Percentiles rank a stretch among this genome's conserved stretches.
Conservation (phyloP, 768 basidiomycete genomes). For the Amanita inopinata region DNA sequence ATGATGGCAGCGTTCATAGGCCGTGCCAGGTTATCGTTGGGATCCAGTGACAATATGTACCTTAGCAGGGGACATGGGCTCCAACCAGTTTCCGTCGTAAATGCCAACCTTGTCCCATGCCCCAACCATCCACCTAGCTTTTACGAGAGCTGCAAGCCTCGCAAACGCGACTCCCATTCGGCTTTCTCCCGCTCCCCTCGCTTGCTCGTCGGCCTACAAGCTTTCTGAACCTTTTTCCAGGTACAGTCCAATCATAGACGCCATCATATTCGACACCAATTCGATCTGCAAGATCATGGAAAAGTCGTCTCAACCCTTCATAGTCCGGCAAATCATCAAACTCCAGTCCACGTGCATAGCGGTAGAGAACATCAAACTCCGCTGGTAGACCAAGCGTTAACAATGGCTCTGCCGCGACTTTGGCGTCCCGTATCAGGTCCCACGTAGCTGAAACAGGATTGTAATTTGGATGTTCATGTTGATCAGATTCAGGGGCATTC, state of each 20-base stretch:
- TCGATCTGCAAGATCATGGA: conserved; percentile 47
- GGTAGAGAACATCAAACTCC: conserved; percentile 75
- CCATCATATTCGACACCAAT: conserved; percentile 48
- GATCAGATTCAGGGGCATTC: conserved; percentile 15
- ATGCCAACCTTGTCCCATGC: background rate
- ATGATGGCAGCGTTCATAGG: too few species aligned
- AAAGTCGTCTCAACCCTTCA: conserved; percentile 66
- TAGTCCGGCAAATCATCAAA: conserved; percentile 90
- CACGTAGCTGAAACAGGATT: conserved; percentile 61
- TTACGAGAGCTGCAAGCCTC: conserved; percentile 30
- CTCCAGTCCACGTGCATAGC: conserved; percentile 72
- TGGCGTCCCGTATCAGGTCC: conserved; percentile 69
- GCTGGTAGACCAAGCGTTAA: conserved; percentile 70
- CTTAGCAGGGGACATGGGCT: conserved; percentile 1
- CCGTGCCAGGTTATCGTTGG: too few species aligned
- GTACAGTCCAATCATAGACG: conserved; percentile 33
- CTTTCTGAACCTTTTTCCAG: conserved; percentile 12
- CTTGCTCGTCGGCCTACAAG: conserved; percentile 16
- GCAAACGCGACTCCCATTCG: conserved; percentile 22
- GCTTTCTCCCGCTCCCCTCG: conserved; percentile 15
- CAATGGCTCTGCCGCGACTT: conserved; percentile 52
- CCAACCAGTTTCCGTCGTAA: background rate
- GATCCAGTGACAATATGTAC: too few species aligned
- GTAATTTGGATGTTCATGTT: conserved; percentile 23
- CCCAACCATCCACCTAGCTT: conserved; percentile 7